Evolutionary conservation across 2,329 filamentous ascomycete genomes (phyloP).

Genomic region (Fusarium verrucosum): DNA sequence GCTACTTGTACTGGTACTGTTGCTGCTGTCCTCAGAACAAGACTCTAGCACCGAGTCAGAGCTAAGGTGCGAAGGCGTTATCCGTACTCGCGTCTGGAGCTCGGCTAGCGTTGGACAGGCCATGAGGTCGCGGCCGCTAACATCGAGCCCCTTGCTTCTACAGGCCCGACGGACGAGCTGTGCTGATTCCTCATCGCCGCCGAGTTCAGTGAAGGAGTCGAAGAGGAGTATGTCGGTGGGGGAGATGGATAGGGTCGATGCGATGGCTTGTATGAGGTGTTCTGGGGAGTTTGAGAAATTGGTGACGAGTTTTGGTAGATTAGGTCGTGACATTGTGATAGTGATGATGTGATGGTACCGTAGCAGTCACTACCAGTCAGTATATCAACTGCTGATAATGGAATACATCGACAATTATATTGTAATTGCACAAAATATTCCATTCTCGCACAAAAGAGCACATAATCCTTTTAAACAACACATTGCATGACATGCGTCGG

Average conservation of each 20-base stretch:
- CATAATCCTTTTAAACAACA: constrained; percentile 1
- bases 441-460: background rate
- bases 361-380: too few species aligned
- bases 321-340: constrained; percentile 19
- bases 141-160: constrained; percentile 43
- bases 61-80: constrained; percentile 30
- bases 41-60: background rate
- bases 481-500: background rate
- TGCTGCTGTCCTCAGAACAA: background rate
- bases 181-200: constrained; percentile 53
- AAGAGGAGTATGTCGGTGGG: constrained; percentile 47
- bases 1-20: constrained; percentile 12
- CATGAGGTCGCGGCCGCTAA: constrained; percentile 54
- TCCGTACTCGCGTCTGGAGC: constrained; percentile 54
- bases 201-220: constrained; percentile 57
- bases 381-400: too few species aligned
- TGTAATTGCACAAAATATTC: background rate
- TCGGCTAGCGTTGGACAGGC: constrained; percentile 56
- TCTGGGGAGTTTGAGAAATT: constrained; percentile 38
- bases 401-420: background rate
- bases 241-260: constrained; percentile 51
- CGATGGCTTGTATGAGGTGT: constrained; percentile 48
- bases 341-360: too few species aligned
- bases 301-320: constrained; percentile 41
- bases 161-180: constrained; percentile 27